Percentiles rank a stretch among this genome's conserved stretches.
phyloP scores from a whole-genome alignment of 345 rosid species.

The Citrus glauca region DNA sequence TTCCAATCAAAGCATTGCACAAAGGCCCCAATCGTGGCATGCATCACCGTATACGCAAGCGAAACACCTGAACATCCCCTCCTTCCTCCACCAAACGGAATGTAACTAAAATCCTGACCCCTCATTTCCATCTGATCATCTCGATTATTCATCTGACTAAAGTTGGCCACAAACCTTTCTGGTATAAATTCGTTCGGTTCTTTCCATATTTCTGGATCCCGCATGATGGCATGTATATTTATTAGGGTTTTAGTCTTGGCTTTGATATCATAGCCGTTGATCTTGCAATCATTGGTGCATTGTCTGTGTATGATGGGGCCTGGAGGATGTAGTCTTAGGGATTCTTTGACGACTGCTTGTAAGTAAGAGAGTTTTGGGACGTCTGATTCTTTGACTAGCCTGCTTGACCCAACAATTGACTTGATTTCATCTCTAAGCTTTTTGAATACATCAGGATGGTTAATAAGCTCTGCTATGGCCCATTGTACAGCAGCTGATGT shows the following conservation, averaged over 20 bases:
- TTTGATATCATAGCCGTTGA: constrained; percentile 27
- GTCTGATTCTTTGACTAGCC: constrained; percentile 28
- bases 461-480: constrained; percentile 34
- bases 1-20: constrained; percentile 52
- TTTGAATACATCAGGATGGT: constrained; percentile 16
- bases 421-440: constrained; percentile 27
- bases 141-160: background rate
- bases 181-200: constrained; percentile 33
- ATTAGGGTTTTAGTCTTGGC: constrained; percentile 29
- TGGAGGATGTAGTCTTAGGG: constrained; percentile 30
- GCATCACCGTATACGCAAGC: constrained; percentile 24
- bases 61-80: constrained; percentile 31
- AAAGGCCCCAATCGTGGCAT: constrained; percentile 29
- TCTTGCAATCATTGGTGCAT: constrained; percentile 21
- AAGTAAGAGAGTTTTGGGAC: constrained; percentile 27
- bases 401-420: constrained; percentile 8
- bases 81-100: constrained; percentile 51
- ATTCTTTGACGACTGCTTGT: constrained; percentile 28
- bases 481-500: constrained; percentile 25
- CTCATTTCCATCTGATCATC: constrained; percentile 3
- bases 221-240: constrained; percentile 36
- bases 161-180: constrained; percentile 31
- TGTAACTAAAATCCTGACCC: constrained; percentile 24
- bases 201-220: constrained; percentile 30
- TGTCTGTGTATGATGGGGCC: constrained; percentile 18